Evolutionary conservation across 2,329 filamentous ascomycete genomes (phyloP).

Genomic region (Neoascochyta sp.): DNA sequence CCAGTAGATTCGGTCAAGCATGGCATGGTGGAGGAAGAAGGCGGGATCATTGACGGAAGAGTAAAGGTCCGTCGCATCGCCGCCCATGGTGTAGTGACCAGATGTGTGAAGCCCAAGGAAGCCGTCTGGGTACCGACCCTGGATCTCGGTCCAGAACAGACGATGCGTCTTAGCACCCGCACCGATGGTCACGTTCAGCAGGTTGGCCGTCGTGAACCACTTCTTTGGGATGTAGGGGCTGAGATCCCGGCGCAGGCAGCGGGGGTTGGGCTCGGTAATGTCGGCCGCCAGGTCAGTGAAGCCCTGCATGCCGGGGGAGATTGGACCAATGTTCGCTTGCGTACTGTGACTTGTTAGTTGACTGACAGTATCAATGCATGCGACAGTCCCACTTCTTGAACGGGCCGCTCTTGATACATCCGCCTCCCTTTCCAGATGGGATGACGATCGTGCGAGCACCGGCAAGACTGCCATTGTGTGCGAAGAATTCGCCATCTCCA

Average conservation of each 20-base stretch:
- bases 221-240: slow-evolving; percentile 17
- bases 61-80: slow-evolving; percentile 45
- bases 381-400: slow-evolving; percentile 45
- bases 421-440: slow-evolving; percentile 53
- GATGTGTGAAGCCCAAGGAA: slow-evolving; percentile 43
- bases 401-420: slow-evolving; percentile 52
- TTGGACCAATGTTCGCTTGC: slow-evolving; percentile 51
- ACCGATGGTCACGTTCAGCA: slow-evolving; percentile 18
- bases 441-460: slow-evolving; percentile 33
- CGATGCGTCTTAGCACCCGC: slow-evolving; percentile 13
- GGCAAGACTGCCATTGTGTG: slow-evolving; percentile 3
- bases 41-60: slow-evolving; percentile 44
- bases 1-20: slow-evolving; percentile 49
- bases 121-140: slow-evolving; percentile 31
- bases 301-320: slow-evolving; percentile 34
- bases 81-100: slow-evolving; percentile 46
- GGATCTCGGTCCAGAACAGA: slow-evolving; percentile 37
- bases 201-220: slow-evolving; percentile 21
- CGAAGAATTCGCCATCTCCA: slow-evolving; percentile 44
- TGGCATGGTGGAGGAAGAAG: slow-evolving; percentile 49
- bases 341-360: background rate
- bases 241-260: slow-evolving; percentile 41
- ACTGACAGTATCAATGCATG: slow-evolving; percentile 11
- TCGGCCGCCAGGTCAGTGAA: slow-evolving; percentile 25
- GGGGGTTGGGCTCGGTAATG: slow-evolving; percentile 32